These are phyloP conservation scores for Lathyrus tuberosus DNA, from an alignment of 306 rosid genomes.

Conservation along the genomic window DNA sequence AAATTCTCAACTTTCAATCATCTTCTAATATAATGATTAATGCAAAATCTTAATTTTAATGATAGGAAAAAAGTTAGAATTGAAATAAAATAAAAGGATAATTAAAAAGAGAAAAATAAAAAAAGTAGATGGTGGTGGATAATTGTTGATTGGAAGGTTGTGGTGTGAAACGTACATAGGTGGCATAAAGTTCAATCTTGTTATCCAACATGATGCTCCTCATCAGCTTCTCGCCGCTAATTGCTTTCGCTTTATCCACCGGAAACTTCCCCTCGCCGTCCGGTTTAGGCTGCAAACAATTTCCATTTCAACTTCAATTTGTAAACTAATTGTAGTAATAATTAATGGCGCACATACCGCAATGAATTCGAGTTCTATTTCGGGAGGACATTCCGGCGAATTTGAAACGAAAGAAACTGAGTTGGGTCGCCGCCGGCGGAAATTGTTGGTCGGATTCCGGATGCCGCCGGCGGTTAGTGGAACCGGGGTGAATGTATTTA, in stretches of 20 bases:
- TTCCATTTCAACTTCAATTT: slow-evolving; percentile 3
- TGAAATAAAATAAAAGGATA: neutral
- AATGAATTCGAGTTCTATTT: slow-evolving; percentile 78
- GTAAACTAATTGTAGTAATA: neutral
- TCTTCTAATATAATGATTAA: no score
- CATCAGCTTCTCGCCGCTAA: slow-evolving; percentile 81
- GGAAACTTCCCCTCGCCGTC: slow-evolving; percentile 65
- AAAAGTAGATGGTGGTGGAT: neutral
- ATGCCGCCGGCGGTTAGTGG: slow-evolving; percentile 37
- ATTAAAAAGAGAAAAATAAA: neutral
- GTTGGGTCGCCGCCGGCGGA: slow-evolving; percentile 39
- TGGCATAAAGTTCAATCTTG: slow-evolving; percentile 87
- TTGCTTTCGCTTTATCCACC: slow-evolving; percentile 65
- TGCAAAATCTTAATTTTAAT: no score
- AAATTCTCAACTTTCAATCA: no score
- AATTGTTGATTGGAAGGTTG: slow-evolving; percentile 17
- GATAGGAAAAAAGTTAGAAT: no score
- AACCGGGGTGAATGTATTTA: slow-evolving; percentile 46
- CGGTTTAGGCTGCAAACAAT: slow-evolving; percentile 60
- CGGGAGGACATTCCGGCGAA: slow-evolving; percentile 45
- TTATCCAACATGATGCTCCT: slow-evolving; percentile 88
- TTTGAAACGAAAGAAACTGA: slow-evolving; percentile 40
- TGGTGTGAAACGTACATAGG: slow-evolving; percentile 71
- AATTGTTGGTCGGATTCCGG: neutral
- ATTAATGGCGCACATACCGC: slow-evolving; percentile 49